Evolutionary conservation across 371 early-diverging fungal genomes (phyloP), one percentile per base, ranked within the genome.

Genomic region (Mucor plumbeus): DNA sequence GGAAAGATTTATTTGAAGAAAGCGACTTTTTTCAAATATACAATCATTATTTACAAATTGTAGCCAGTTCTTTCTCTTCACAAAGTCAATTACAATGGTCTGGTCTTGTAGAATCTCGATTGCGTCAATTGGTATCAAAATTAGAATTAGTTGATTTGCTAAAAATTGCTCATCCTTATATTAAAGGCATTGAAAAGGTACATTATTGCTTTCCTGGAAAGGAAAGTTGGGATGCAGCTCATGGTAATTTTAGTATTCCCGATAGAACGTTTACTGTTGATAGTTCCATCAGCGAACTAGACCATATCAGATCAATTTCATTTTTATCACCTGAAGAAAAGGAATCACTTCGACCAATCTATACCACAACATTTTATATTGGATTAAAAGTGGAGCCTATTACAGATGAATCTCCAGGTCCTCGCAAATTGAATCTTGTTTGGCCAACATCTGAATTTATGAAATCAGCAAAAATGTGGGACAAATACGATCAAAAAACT

Each of bases 11-110:
- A 35, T 99, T 99, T 82, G 88, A 86, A 39, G 91, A 91, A 68
- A 85, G 91, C 68, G 93, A 94, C 69, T 99, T 99, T 70, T 99
- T 99, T 84, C 76, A 80, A 41, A 80, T 84, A 8, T 99, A 99
- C 82, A 91, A 91, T 68, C 90, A 92, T 68, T 99, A 98, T 82
- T 80, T 99, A 33, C 95, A 96, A 75, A 87, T 99, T 19, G 90
- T 95, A 54, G 92, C 92, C 0, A 89, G 90, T 13, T 91, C 95
- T 0, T 79, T 86, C 64, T 79, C 90, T 4, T 79, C 86, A 6
- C 95, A 94, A 17, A 68, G 76, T 13, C 94, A 94, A 47, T 70
- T 92, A 61, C 81, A 82, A 63, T 92, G 95, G 90, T 89, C 75
- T 36, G 66, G 70, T 26, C 59, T 76, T 71, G 92, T 98, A 0